Percentiles rank a stretch among this genome's conserved stretches.
Evolutionary conservation across 2,329 filamentous ascomycete species (phyloP).

Genomic region (Neocucurbitaria cava): DNA sequence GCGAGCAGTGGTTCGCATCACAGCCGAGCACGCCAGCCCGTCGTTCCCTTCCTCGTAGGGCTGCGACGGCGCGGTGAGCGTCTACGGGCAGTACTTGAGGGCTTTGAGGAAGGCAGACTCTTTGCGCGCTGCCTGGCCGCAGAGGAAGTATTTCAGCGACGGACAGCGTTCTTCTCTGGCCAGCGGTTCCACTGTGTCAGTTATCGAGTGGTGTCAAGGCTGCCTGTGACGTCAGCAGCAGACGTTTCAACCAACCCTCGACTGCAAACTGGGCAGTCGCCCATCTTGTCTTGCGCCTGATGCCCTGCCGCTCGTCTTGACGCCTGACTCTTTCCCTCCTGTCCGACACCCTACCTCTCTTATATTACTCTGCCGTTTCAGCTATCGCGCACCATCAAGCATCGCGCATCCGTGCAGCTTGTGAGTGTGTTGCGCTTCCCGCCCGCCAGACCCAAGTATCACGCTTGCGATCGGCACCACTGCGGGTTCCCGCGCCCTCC

Average conservation of each 20-base stretch:
- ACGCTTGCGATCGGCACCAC: constrained; percentile 26
- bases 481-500: constrained; percentile 24
- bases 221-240: neutral
- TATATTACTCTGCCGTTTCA: constrained; percentile 15
- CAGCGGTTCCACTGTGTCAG: neutral
- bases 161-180: neutral
- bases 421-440: constrained; percentile 19
- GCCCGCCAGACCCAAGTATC: constrained; percentile 24
- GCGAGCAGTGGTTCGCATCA: constrained; percentile 24
- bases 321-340: constrained; percentile 18
- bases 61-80: constrained; percentile 19
- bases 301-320: constrained; percentile 15
- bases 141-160: constrained; percentile 5
- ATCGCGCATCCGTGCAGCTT: constrained; percentile 8
- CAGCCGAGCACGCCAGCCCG: constrained; percentile 10
- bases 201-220: neutral
- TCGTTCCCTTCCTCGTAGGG: constrained; percentile 3
- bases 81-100: neutral
- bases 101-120: constrained; percentile 5
- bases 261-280: constrained; percentile 1
- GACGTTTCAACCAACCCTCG: neutral
- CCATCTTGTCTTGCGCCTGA: constrained; percentile 14
- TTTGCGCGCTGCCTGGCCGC: constrained; percentile 5
- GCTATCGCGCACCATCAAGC: constrained; percentile 6
- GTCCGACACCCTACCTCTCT: constrained; percentile 15